Percentiles rank a stretch among this genome's conserved stretches.
Evolutionary conservation across 257 asterid species (phyloP).

Genomic region (Vinca minor): DNA sequence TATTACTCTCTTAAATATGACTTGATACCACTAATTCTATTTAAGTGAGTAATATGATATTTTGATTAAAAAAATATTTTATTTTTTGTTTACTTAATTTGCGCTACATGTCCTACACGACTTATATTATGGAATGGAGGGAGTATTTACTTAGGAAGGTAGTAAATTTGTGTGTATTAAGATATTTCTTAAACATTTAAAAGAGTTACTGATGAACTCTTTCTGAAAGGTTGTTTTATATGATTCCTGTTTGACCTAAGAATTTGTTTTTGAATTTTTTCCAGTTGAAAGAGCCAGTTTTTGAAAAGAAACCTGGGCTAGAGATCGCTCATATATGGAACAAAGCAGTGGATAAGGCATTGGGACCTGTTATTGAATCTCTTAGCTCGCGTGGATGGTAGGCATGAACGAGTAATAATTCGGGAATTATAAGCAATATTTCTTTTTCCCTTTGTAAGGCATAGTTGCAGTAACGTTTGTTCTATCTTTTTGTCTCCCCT

Average conservation of each 20-base stretch:
- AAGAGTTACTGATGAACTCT: background rate
- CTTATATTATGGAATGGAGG: too few relatives aligned
- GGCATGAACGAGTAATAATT: constrained; percentile 2
- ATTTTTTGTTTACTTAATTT: too few relatives aligned
- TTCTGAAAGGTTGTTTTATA: background rate
- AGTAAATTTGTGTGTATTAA: background rate
- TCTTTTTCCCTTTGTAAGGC: background rate
- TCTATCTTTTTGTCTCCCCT: background rate
- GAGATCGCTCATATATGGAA: constrained; percentile 46
- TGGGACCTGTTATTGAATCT: constrained; percentile 33
- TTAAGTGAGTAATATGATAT: too few relatives aligned
- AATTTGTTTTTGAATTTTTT: constrained; percentile 8
- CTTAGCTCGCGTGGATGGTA: constrained; percentile 48
- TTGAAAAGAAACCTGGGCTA: constrained; percentile 17
- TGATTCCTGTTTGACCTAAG: background rate
- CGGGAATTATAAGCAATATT: background rate
- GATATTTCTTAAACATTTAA: background rate
- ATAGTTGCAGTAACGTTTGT: background rate
- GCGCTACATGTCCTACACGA: too few relatives aligned
- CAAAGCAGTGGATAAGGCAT: constrained; percentile 37
- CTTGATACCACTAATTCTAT: too few relatives aligned
- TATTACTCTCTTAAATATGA: too few relatives aligned
- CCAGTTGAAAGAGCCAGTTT: constrained; percentile 25
- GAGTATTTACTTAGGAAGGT: background rate
- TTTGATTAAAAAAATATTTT: too few relatives aligned